Conservation (phyloP, 2,329 filamentous ascomycete species). For the Salinomyces thailandicus region DNA sequence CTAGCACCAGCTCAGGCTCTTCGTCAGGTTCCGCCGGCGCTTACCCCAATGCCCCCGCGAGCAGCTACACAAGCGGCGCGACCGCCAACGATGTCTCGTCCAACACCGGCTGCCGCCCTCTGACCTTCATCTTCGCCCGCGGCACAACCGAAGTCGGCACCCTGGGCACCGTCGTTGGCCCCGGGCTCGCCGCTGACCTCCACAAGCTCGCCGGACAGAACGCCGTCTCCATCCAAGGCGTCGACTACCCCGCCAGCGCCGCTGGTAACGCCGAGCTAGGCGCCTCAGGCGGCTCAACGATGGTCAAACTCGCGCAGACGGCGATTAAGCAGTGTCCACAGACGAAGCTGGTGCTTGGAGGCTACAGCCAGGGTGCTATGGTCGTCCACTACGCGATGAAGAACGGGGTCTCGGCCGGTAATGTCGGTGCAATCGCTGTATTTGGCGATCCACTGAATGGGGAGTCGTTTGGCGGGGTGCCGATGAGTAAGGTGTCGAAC, state of each 20-base stretch:
- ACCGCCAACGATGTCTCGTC: slow-evolving; percentile 9
- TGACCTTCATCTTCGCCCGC: slow-evolving; percentile 48
- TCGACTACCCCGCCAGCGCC: slow-evolving; percentile 36
- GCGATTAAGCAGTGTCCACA: slow-evolving; percentile 16
- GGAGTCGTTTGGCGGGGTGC: slow-evolving; percentile 12
- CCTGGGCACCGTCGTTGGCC: slow-evolving; percentile 41
- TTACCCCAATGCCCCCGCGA: slow-evolving; percentile 2
- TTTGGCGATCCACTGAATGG: slow-evolving; percentile 22
- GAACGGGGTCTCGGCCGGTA: slow-evolving; percentile 2
- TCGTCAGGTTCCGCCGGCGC: neutral
- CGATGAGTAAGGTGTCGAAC: slow-evolving; percentile 1
- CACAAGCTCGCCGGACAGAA: neutral
- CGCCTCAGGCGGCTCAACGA: slow-evolving; percentile 11
- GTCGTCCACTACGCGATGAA: slow-evolving; percentile 14
- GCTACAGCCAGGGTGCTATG: slow-evolving; percentile 20
- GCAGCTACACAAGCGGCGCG: slow-evolving; percentile 2
- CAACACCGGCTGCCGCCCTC: slow-evolving; percentile 29
- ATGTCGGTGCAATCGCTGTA: slow-evolving; percentile 14
- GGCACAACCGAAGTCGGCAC: slow-evolving; percentile 45
- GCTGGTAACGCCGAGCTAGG: slow-evolving; percentile 10
- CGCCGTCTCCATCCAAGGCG: slow-evolving; percentile 42
- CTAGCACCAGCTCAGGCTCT: neutral
- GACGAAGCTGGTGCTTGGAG: slow-evolving; percentile 17
- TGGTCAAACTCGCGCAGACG: slow-evolving; percentile 13
- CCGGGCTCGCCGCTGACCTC: slow-evolving; percentile 33